A percentile compares a stretch with the other conserved stretches of the same genome.
These are phyloP conservation scores for Pythium aquatile DNA, from an alignment of 352 stramenopile genomes.

Conservation along the genomic window DNA sequence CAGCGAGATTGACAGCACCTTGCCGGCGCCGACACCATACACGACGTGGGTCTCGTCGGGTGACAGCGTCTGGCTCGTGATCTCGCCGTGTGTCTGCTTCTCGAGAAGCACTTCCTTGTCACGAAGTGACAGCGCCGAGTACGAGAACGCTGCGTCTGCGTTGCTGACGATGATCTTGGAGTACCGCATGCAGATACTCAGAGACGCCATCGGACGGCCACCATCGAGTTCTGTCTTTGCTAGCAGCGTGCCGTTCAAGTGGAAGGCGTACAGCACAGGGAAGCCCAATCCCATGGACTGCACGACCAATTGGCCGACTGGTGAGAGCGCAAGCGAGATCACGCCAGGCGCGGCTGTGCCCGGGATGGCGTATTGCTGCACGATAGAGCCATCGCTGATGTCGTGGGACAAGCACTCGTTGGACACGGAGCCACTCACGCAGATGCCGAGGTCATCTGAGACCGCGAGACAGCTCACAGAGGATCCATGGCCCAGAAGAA, in stretches of 20 bases:
- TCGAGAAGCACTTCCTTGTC: constrained; percentile 56
- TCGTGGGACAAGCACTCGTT: constrained; percentile 73
- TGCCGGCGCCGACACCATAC: constrained; percentile 57
- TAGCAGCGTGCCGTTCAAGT: constrained; percentile 67
- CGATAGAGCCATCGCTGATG: constrained; percentile 62
- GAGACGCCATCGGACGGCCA: constrained; percentile 40
- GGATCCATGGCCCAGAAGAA: constrained; percentile 66
- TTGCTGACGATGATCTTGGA: constrained; percentile 76
- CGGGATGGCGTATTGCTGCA: constrained; percentile 50
- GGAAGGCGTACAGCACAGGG: constrained; percentile 65
- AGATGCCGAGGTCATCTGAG: constrained; percentile 73
- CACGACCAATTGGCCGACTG: constrained; percentile 65
- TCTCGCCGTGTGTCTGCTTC: constrained; percentile 43
- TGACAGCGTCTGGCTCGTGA: constrained; percentile 60
- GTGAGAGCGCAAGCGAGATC: constrained; percentile 58
- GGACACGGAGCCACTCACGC: constrained; percentile 60
- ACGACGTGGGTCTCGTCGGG: constrained; percentile 73
- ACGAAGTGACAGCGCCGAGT: constrained; percentile 48
- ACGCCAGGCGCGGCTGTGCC: constrained; percentile 46
- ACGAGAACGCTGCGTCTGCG: constrained; percentile 35
- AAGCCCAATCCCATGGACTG: constrained; percentile 60
- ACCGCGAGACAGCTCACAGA: constrained; percentile 61
- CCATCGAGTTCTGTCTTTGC: constrained; percentile 36
- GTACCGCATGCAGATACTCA: constrained; percentile 60
- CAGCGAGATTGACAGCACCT: constrained; percentile 55